Base-by-base conservation (phyloP, 768 basidiomycete genomes). In the Boletus huronensis region DNA sequence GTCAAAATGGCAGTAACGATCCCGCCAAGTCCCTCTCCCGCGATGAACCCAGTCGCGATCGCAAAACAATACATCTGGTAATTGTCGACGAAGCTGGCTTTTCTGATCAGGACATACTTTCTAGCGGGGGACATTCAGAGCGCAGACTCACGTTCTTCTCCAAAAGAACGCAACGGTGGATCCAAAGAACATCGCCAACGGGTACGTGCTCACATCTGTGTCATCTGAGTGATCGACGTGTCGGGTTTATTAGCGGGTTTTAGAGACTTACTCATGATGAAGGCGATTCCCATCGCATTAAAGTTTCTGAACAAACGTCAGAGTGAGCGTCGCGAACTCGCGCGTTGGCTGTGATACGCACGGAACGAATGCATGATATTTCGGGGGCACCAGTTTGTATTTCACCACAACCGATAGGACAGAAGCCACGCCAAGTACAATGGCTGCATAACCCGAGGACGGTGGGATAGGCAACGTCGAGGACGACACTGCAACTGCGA, bases 1-100 rank as follows among this genome's bases (percentile, higher is more conserved):
- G 68, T 64, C 32, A 72, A 31, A 32, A 68, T 59, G 1, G 71
- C 69, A 19, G 64, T 70, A 5, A 69, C 64, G n/a, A 72, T 71
- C 13, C 71, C 71, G 2, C 72, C 75, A 6, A 74, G 60, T 38
- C 75, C 75, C 44, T 75, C 75, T 11, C 75, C 75, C 11, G 74
- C 74, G 32, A 76, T 67, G 57, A 73, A 69, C 29, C 74, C 75
- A 13, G 75, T 70, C 25, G 74, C 72, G 19, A 75, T 40, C 14
- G 74, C 68, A 46, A 70, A 76, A 21, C 68, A 70, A 53, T 70
- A 72, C 64, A 41, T 50, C 29, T 57, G 50, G 17, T 60, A 63
- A 31, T 46, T 28, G 11, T n/a, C 8, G 17, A 29, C 6, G 5
- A 21, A 41, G 39, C 58, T 19, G 48, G 47, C 28, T 52, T 41